phyloP scores from a whole-genome alignment of 176 grass and related monocot genomes.

The Oryza officinalis region DNA sequence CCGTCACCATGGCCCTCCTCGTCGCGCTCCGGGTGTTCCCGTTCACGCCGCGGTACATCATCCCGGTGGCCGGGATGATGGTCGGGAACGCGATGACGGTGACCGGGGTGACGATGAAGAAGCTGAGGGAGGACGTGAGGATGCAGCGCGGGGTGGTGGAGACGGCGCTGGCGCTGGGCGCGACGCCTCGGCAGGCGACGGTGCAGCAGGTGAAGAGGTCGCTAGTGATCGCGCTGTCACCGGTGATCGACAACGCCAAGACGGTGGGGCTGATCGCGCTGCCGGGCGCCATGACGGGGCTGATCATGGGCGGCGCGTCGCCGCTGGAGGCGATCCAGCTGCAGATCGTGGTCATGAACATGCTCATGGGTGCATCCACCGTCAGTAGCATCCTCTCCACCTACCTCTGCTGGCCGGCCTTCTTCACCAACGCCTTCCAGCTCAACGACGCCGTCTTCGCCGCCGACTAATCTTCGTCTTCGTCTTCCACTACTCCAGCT shows the following conservation, averaged over 20 bases:
- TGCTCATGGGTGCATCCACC: constrained; percentile 79
- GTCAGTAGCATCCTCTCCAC: constrained; percentile 83
- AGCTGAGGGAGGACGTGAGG: constrained; percentile 50
- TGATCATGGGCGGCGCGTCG: constrained; percentile 84
- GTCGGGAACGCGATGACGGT: constrained; percentile 94
- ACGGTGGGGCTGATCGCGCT: constrained; percentile 78
- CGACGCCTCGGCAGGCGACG: constrained; percentile 81
- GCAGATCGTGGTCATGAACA: constrained; percentile 85
- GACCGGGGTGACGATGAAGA: constrained; percentile 71
- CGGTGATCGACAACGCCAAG: constrained; percentile 70
- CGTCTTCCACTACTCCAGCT: no score
- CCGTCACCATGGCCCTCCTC: constrained; percentile 82
- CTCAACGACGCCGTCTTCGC: constrained; percentile 56
- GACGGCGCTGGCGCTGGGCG: constrained; percentile 79
- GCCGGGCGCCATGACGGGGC: constrained; percentile 76
- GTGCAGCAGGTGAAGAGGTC: constrained; percentile 63
- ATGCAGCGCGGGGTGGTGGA: constrained; percentile 55
- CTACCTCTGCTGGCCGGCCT: constrained; percentile 82
- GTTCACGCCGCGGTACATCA: constrained; percentile 87
- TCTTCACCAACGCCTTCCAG: constrained; percentile 90
- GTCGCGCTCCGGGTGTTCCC: constrained; percentile 68
- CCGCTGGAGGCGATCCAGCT: constrained; percentile 80
- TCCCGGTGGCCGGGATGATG: constrained; percentile 95
- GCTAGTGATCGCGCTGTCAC: constrained; percentile 57
- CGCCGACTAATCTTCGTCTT: no score